These are phyloP conservation scores for Cryptococcus neoformans DNA, from an alignment of 1,284 basidiomycete genomes.

Conservation along the genomic window DNA sequence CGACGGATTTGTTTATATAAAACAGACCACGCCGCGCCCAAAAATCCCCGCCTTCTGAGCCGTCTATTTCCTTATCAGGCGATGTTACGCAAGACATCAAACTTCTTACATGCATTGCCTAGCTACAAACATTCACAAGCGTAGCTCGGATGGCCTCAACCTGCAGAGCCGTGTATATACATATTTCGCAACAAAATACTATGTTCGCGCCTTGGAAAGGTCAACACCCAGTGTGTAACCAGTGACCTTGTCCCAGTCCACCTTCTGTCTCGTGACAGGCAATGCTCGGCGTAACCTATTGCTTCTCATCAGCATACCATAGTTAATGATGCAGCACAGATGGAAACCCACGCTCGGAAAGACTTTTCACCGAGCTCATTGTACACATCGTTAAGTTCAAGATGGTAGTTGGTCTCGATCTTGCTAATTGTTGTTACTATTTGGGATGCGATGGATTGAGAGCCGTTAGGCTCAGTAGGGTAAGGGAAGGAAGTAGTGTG, in stretches of 20 bases:
- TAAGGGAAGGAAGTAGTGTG: constrained; percentile 65
- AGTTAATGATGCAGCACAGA: neutral
- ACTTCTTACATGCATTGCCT: no score
- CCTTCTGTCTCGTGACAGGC: constrained; percentile 85
- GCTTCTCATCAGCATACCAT: neutral
- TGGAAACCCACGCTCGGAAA: constrained; percentile 61
- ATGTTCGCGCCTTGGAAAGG: constrained; percentile 54
- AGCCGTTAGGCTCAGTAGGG: constrained; percentile 57
- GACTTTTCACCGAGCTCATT: constrained; percentile 84
- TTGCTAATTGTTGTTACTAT: constrained; percentile 69
- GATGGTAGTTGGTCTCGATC: constrained; percentile 76
- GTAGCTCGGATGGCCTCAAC: no score
- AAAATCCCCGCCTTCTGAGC: no score
- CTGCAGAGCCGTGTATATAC: no score
- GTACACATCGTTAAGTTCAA: constrained; percentile 73
- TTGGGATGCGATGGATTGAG: constrained; percentile 58
- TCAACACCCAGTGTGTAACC: constrained; percentile 85
- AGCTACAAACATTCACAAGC: no score
- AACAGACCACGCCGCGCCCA: neutral
- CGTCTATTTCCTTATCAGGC: no score
- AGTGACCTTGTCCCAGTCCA: constrained; percentile 88
- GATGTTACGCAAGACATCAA: no score
- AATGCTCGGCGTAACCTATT: constrained; percentile 72
- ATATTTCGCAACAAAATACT: neutral
- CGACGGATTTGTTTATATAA: neutral